phyloP scores from a whole-genome alignment of 495 filamentous ascomycete genomes.

The Lepidopterella palustris region DNA sequence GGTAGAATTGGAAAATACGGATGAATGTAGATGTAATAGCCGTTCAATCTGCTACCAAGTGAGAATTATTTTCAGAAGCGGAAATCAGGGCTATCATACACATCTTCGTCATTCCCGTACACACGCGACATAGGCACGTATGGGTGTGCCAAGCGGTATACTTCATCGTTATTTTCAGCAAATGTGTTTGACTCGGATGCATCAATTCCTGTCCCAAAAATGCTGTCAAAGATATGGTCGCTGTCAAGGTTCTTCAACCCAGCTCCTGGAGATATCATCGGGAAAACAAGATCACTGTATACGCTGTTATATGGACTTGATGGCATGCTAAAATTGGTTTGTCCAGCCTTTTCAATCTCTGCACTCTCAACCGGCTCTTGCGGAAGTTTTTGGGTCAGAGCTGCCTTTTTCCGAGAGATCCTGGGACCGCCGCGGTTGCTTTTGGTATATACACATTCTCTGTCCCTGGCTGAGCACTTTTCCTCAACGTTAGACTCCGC shows the following conservation, averaged over 20 bases:
- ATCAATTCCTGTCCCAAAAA: slow-evolving; percentile 22
- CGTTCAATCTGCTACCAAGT: slow-evolving; percentile 47
- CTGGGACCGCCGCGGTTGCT: slow-evolving; percentile 3
- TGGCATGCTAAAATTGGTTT: too few species aligned
- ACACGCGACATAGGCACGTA: not conserved
- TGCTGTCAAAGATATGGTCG: slow-evolving; percentile 43
- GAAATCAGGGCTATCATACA: not conserved
- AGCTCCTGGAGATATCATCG: slow-evolving; percentile 1
- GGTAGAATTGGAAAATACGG: slow-evolving; percentile 54
- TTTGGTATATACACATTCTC: slow-evolving; percentile 1
- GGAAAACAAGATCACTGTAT: not conserved
- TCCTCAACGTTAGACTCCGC: not conserved
- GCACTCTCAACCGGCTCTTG: too few species aligned
- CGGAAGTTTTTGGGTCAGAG: too few species aligned
- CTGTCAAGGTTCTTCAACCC: not conserved
- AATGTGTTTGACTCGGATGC: not conserved
- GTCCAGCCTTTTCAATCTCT: too few species aligned
- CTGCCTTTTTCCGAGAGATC: not conserved
- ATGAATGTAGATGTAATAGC: slow-evolving; percentile 57
- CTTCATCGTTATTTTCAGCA: not conserved
- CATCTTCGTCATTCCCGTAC: not conserved
- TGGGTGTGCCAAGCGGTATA: not conserved
- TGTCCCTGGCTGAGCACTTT: not conserved
- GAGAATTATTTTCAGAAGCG: slow-evolving; percentile 29
- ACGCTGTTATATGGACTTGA: not conserved